These are phyloP conservation scores for Dioscorea dumetorum DNA, from an alignment of 106 monocot species.

Conservation along the genomic window DNA sequence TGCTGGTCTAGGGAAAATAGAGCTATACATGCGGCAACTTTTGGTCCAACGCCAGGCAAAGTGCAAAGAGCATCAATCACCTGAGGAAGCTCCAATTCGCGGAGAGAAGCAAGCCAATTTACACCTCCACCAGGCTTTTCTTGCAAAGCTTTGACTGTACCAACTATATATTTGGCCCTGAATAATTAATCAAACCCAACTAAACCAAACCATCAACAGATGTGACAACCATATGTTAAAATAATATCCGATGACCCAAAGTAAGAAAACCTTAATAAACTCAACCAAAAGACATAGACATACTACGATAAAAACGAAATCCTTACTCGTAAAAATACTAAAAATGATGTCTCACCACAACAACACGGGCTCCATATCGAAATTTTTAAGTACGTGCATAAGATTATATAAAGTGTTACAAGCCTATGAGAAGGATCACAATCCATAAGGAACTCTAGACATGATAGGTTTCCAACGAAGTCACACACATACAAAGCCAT, in stretches of 20 bases:
- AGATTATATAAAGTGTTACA: too few relatives aligned
- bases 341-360: too few relatives aligned
- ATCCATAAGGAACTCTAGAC: too few relatives aligned
- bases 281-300: conserved; percentile 1
- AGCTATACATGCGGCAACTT: conserved; percentile 95
- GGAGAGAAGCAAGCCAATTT: conserved; percentile 87
- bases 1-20: conserved; percentile 97
- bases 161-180: conserved; percentile 90
- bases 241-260: too few relatives aligned
- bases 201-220: too few relatives aligned
- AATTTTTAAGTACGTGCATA: too few relatives aligned
- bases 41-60: conserved; percentile 94
- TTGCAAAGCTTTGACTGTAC: conserved; percentile 60
- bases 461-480: too few relatives aligned
- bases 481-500: too few relatives aligned
- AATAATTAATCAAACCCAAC: conserved; percentile 3
- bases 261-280: not conserved
- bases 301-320: not conserved
- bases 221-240: too few relatives aligned
- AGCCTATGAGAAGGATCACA: too few relatives aligned
- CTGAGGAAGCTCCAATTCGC: conserved; percentile 50
- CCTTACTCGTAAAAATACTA: too few relatives aligned
- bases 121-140: conserved; percentile 81
- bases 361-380: too few relatives aligned
- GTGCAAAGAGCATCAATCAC: conserved; percentile 79